Percentiles rank a stretch among this genome's conserved stretches.
Conservation (phyloP, 1,284 basidiomycete species). For the Malassezia vespertilionis region DNA sequence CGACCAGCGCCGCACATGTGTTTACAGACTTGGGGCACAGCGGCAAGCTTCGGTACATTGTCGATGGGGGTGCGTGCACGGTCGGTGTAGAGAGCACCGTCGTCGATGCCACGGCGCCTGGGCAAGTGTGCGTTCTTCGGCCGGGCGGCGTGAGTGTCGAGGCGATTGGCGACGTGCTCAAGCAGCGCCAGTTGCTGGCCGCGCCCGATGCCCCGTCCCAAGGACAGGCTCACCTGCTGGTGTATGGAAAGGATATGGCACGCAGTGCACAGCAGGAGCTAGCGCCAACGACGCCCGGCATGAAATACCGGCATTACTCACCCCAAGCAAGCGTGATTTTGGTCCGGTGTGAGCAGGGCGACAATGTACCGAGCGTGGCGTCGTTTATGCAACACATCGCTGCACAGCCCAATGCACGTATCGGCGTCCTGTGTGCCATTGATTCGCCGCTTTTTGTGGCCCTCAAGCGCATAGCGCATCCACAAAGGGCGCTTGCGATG, state of each 20-base stretch:
- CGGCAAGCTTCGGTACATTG: conserved; percentile 57
- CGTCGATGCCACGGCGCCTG: conserved; percentile 59
- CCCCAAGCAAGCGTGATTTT: conserved; percentile 52
- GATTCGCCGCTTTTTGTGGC: conserved; percentile 17
- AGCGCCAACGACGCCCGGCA: conserved; percentile 85
- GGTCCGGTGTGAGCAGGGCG: conserved; percentile 52
- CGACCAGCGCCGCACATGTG: conserved; percentile 83
- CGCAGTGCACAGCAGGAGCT: conserved; percentile 24
- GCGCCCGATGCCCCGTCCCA: background rate
- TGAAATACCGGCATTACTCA: conserved; percentile 98
- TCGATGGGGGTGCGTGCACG: conserved; percentile 83
- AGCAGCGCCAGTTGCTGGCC: conserved; percentile 8
- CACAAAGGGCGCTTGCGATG: background rate
- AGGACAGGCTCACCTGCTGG: conserved; percentile 21
- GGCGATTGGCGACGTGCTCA: conserved; percentile 49
- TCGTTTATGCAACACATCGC: background rate
- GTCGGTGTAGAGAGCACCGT: conserved; percentile 95
- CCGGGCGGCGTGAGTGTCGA: conserved; percentile 90
- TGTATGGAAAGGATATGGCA: conserved; percentile 42
- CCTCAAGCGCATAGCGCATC: background rate
- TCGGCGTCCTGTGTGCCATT: conserved; percentile 25
- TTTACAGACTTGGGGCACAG: conserved; percentile 58
- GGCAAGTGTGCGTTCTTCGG: conserved; percentile 68
- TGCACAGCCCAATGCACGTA: background rate
- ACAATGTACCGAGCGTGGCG: background rate